These are phyloP conservation scores for Lagenaria siceraria DNA, from an alignment of 306 rosid genomes.

Conservation along the genomic window DNA sequence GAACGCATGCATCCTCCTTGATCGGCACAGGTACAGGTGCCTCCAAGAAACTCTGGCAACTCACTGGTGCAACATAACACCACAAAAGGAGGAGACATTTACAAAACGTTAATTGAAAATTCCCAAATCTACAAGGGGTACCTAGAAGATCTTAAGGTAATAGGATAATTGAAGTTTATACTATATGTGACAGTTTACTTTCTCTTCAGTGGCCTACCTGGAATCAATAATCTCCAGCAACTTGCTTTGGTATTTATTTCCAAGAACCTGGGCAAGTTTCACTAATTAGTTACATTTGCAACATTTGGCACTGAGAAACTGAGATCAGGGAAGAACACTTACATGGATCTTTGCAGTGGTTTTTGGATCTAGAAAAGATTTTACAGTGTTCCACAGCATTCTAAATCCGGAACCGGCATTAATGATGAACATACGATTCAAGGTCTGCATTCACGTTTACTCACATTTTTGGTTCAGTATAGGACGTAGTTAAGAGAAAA, in stretches of 20 bases:
- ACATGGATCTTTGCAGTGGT: slow-evolving; percentile 82
- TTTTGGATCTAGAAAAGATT: slow-evolving; percentile 88
- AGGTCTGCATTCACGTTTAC: slow-evolving; percentile 42
- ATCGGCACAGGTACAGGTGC: slow-evolving; percentile 71
- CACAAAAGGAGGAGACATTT: not conserved
- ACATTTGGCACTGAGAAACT: slow-evolving; percentile 6
- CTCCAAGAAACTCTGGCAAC: slow-evolving; percentile 84
- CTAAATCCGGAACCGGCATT: slow-evolving; percentile 96
- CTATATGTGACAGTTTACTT: not conserved
- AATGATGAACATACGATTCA: slow-evolving; percentile 96
- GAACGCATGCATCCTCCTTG: slow-evolving; percentile 85
- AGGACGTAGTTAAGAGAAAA: not conserved
- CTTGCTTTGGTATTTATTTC: slow-evolving; percentile 72
- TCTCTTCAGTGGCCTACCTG: slow-evolving; percentile 31
- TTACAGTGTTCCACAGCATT: slow-evolving; percentile 88
- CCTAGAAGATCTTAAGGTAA: not conserved
- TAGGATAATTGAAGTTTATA: not conserved
- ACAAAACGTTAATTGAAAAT: not conserved
- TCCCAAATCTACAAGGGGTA: not conserved
- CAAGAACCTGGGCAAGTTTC: slow-evolving; percentile 59
- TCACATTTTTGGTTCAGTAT: not conserved
- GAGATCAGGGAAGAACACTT: slow-evolving; percentile 14
- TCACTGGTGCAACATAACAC: slow-evolving; percentile 37
- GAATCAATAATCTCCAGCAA: slow-evolving; percentile 85
- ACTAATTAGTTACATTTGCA: slow-evolving; percentile 5